These are phyloP conservation scores for Penicillium lividum DNA, from an alignment of 495 filamentous ascomycete genomes.

Conservation along the genomic window DNA sequence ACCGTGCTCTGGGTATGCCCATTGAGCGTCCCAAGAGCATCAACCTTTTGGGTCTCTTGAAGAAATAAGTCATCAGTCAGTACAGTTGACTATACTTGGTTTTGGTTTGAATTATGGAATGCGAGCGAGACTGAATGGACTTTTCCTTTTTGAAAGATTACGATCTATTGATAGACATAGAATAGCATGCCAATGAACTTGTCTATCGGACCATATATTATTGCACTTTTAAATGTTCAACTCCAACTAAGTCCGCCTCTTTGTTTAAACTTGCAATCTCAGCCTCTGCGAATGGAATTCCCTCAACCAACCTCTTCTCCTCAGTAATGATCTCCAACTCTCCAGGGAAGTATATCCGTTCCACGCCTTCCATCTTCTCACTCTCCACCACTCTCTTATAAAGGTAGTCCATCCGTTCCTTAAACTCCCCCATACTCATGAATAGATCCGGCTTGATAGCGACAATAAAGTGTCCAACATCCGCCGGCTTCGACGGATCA, in stretches of 20 bases:
- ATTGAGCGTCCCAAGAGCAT: conserved; percentile 99
- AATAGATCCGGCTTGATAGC: conserved; percentile 78
- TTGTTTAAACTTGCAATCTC: conserved; percentile 67
- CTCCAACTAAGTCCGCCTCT: conserved; percentile 62
- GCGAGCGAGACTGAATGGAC: conserved; percentile 4
- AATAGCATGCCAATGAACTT: background rate
- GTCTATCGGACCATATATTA: background rate
- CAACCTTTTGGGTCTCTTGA: conserved; percentile 79
- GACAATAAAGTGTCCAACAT: conserved; percentile 76
- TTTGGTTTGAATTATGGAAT: conserved; percentile 2
- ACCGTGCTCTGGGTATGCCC: conserved; percentile 89
- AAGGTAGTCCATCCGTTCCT: conserved; percentile 66
- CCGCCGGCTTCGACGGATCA: conserved; percentile 64
- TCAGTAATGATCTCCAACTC: conserved; percentile 70
- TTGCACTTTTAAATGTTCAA: conserved; percentile 27
- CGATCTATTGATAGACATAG: conserved; percentile 1
- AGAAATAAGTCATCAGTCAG: conserved; percentile 35
- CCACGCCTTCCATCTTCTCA: conserved; percentile 69
- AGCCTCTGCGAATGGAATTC: conserved; percentile 65
- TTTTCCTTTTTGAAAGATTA: background rate
- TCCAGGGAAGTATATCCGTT: conserved; percentile 76
- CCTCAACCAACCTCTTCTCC: conserved; percentile 53
- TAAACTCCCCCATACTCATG: conserved; percentile 68
- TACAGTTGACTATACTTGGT: background rate
- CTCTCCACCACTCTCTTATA: conserved; percentile 63